These are phyloP conservation scores for Dimocarpus longan DNA, from an alignment of 345 rosid genomes.

Conservation along the genomic window DNA sequence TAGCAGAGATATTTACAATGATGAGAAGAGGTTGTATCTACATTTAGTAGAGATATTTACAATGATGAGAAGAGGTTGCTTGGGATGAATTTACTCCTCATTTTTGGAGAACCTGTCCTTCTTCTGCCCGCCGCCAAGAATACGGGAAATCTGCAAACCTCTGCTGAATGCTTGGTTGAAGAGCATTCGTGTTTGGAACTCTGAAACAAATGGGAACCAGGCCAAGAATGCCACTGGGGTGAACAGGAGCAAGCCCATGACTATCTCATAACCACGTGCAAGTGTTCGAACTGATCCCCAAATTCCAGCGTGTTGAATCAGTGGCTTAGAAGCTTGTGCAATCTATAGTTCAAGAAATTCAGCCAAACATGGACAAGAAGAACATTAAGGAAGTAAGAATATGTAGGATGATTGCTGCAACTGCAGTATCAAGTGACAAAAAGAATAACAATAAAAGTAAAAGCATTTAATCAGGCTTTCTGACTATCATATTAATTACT, in stretches of 20 bases:
- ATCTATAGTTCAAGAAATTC: slow-evolving; percentile 39
- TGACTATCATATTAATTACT: not conserved
- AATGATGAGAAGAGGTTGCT: not conserved
- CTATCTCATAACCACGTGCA: slow-evolving; percentile 72
- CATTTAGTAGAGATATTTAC: slow-evolving; percentile 1
- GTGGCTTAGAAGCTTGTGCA: slow-evolving; percentile 81
- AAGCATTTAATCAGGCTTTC: not conserved
- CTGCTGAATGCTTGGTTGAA: slow-evolving; percentile 96
- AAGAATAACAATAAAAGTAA: not conserved
- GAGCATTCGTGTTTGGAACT: slow-evolving; percentile 88
- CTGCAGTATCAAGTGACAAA: not conserved
- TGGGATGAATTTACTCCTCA: slow-evolving; percentile 43
- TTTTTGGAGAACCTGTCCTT: slow-evolving; percentile 61
- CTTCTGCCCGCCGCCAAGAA: slow-evolving; percentile 79
- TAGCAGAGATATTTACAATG: not conserved
- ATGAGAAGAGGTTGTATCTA: not conserved
- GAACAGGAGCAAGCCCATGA: slow-evolving; percentile 77
- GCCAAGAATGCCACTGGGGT: slow-evolving; percentile 86
- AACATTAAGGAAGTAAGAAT: not conserved
- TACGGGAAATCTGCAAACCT: slow-evolving; percentile 89
- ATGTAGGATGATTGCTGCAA: not conserved
- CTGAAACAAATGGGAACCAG: slow-evolving; percentile 92
- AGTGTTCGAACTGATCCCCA: slow-evolving; percentile 74
- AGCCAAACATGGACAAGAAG: not conserved
- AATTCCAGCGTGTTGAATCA: slow-evolving; percentile 53